Base-by-base conservation (phyloP, 768 basidiomycete species). In the Rhodotorula kratochvilovae region DNA sequence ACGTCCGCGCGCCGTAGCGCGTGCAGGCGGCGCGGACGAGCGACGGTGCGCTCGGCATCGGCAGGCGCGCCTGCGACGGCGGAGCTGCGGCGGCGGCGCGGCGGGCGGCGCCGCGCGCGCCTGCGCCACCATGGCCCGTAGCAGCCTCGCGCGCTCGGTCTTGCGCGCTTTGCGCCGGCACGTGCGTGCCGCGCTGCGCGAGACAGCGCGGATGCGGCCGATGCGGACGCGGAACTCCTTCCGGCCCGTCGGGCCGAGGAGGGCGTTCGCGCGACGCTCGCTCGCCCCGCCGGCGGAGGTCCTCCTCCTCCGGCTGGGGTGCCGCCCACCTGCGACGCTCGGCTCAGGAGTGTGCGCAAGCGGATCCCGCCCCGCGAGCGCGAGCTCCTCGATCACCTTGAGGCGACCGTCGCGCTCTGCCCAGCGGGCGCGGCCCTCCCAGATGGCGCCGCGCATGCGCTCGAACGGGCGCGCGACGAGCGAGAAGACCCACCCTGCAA, bases 391-490 rank as follows among this genome's bases (percentile, higher is more conserved):
- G 31, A 66, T 48, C 48, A 67, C n/a, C 51, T 55, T 55, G 17
- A 65, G 17, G 33, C 45, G 58, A 4, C 54, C 67, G 45, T 63
- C 67, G 39, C 25, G 33, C 56, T 65, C 74, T 0, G 65, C 66
- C 71, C 71, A 72, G 5, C 55, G 25, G 6, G 64, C 31, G 5
- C 68, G 29, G 11, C 71, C 74, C 23, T 75, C 74, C 59, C 61
- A 72, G 19, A 75, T 60, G 7, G 68, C 74, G 6, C 36, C 68
- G 6, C 74, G 17, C 36, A 55, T 35, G 6, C 70, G 54, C 39
- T 72, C 74, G 43, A 75, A 75, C 31, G 74, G 74, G 7, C 74
- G 29, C 0, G 65, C 63, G 23, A 75, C 48, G 43, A 68, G n/a
- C 1, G 58, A 27, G 42, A 75, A 75, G 6, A 63, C 27, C n/a